Conservation (phyloP, 1,139 yeast species). For the Wickerhamiella pararugosa region DNA sequence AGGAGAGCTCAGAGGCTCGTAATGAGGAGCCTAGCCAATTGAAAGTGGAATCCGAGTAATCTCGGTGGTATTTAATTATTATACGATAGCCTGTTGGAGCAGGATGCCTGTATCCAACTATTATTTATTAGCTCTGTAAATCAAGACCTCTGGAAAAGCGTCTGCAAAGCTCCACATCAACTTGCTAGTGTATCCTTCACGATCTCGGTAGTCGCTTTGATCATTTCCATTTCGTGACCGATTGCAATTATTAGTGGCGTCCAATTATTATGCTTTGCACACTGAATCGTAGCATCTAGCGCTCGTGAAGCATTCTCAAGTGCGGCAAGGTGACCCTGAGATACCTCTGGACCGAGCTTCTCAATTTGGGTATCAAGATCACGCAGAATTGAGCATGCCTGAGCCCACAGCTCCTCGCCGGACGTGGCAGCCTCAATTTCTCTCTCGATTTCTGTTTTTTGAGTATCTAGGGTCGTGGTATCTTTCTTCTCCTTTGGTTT, state of each 20-base stretch:
- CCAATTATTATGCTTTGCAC: slow-evolving; percentile 18
- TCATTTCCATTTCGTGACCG: slow-evolving; percentile 20
- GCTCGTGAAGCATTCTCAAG: slow-evolving; percentile 2
- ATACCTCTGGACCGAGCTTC: background rate
- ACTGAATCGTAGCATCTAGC: slow-evolving; percentile 7
- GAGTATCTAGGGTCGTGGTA: background rate
- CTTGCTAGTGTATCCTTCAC: slow-evolving; percentile 3
- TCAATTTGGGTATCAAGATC: slow-evolving; percentile 10
- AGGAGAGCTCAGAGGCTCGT: too few relatives aligned
- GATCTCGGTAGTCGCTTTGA: slow-evolving; percentile 17
- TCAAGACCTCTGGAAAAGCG: background rate
- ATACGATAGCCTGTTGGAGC: background rate
- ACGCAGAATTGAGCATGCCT: background rate
- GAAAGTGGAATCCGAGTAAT: background rate
- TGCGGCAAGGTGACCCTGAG: slow-evolving; percentile 4
- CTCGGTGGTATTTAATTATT: slow-evolving; percentile 8
- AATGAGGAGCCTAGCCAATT: slow-evolving; percentile 4
- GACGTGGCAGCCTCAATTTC: slow-evolving; percentile 1
- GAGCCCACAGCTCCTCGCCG: slow-evolving; percentile 3
- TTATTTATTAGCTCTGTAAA: background rate
- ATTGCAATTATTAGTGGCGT: slow-evolving; percentile 20
- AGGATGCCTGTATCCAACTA: background rate
- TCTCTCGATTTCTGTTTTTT: background rate
- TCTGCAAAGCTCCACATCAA: background rate
- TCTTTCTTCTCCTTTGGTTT: background rate